Evolutionary conservation across 345 rosid genomes (phyloP).

Genomic region (Kernera saxatilis): DNA sequence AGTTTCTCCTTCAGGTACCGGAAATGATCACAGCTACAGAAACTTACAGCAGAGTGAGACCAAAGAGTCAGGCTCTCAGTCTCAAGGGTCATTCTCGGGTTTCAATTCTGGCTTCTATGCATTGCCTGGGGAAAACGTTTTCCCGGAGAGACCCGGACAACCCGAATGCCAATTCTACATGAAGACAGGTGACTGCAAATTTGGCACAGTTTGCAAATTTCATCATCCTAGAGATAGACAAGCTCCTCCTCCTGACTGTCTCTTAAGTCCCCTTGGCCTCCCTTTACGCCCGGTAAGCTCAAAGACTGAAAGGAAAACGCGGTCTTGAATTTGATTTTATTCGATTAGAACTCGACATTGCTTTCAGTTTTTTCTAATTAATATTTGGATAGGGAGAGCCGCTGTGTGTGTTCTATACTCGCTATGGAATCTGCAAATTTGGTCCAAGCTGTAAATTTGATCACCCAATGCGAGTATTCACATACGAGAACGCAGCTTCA

Average conservation of each 20-base stretch:
- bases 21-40: slow-evolving; percentile 57
- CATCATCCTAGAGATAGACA: slow-evolving; percentile 96
- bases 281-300: slow-evolving; percentile 89
- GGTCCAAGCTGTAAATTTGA: slow-evolving; percentile 99
- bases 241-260: slow-evolving; percentile 91
- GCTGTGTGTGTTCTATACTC: slow-evolving; percentile 84
- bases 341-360: not conserved
- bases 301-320: not conserved
- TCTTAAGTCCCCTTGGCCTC: slow-evolving; percentile 78
- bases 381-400: slow-evolving; percentile 82
- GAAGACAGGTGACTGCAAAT: slow-evolving; percentile 98
- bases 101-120: slow-evolving; percentile 59
- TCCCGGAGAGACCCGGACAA: slow-evolving; percentile 97
- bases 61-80: slow-evolving; percentile 49
- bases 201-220: slow-evolving; percentile 90
- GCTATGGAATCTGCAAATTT: slow-evolving; percentile 97
- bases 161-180: slow-evolving; percentile 95
- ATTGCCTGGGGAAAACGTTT: slow-evolving; percentile 75
- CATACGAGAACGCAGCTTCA: slow-evolving; percentile 46
- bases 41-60: slow-evolving; percentile 56
- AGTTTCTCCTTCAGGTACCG: slow-evolving; percentile 75
- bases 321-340: not conserved
- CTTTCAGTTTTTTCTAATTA: not conserved
- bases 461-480: slow-evolving; percentile 87
- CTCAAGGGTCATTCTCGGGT: slow-evolving; percentile 58